phyloP scores from a whole-genome alignment of 352 stramenopile genomes.

The Pythium dissimile region DNA sequence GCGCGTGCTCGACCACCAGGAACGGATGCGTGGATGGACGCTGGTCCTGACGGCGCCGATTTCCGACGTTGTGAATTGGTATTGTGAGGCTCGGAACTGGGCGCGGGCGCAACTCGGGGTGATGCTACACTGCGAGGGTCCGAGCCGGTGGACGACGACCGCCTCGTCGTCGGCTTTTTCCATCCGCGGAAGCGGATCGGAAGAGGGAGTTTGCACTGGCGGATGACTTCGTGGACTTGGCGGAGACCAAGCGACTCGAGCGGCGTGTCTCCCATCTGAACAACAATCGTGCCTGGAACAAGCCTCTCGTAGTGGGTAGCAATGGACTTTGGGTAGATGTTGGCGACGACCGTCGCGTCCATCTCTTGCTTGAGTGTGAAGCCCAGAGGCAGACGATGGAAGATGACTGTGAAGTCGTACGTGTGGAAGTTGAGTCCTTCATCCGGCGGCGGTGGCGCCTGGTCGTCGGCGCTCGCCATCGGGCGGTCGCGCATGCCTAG shows the following conservation, averaged over 20 bases:
- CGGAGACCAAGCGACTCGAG: constrained; percentile 67
- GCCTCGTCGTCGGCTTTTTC: constrained; percentile 23
- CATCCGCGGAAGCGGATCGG: constrained; percentile 60
- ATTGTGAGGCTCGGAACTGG: neutral
- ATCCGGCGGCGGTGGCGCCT: neutral
- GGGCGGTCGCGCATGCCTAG: constrained; percentile 33
- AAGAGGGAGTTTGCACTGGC: constrained; percentile 65
- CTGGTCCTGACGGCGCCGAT: constrained; percentile 9
- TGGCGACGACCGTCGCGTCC: constrained; percentile 74
- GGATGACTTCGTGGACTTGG: constrained; percentile 83
- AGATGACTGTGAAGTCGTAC: constrained; percentile 73
- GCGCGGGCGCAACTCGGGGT: neutral
- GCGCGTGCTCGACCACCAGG: neutral
- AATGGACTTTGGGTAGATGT: constrained; percentile 78
- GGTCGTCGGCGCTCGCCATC: neutral
- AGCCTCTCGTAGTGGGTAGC: constrained; percentile 75
- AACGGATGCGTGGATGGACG: neutral
- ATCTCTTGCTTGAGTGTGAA: constrained; percentile 83
- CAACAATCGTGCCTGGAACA: constrained; percentile 60
- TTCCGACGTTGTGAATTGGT: constrained; percentile 10
- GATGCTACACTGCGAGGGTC: neutral
- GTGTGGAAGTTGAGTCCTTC: constrained; percentile 23
- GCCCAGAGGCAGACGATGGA: constrained; percentile 80
- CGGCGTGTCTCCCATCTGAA: constrained; percentile 60
- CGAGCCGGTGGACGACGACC: neutral